A percentile compares a stretch with the other conserved stretches of the same genome.
These are phyloP conservation scores for Pichia nanzhaoensis DNA, from an alignment of 805 yeast genomes.

Conservation along the genomic window DNA sequence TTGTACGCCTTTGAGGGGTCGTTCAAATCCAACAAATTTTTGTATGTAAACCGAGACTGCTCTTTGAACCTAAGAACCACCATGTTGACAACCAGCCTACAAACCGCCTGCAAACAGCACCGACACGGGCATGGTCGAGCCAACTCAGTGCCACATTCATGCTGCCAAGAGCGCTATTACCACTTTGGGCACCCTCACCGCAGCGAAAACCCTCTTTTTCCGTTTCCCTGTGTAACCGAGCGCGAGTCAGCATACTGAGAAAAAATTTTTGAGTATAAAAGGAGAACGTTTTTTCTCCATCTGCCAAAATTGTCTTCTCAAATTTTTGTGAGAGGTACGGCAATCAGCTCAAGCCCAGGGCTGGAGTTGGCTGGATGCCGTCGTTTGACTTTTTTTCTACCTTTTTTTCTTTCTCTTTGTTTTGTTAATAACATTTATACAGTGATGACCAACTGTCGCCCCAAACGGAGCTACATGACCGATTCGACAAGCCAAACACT, in stretches of 20 bases:
- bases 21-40: slow-evolving; percentile 43
- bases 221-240: too few relatives aligned
- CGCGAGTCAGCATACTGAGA: too few relatives aligned
- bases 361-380: too few relatives aligned
- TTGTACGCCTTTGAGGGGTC: slow-evolving; percentile 41
- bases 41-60: slow-evolving; percentile 40
- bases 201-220: too few relatives aligned
- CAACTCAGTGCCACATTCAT: too few relatives aligned
- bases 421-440: slow-evolving; percentile 6
- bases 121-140: too few relatives aligned
- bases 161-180: too few relatives aligned
- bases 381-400: not conserved
- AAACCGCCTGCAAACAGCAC: too few relatives aligned
- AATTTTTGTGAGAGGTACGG: too few relatives aligned
- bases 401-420: not conserved
- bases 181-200: too few relatives aligned
- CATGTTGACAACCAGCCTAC: not conserved
- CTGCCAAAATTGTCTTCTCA: not conserved
- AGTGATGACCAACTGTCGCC: slow-evolving; percentile 70
- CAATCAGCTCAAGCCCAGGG: too few relatives aligned
- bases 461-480: slow-evolving; percentile 65
- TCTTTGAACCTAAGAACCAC: slow-evolving; percentile 5
- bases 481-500: slow-evolving; percentile 67
- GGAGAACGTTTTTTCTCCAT: not conserved
- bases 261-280: not conserved